Conservation (phyloP, 495 filamentous ascomycete species). For the Geoglossum glabrum region DNA sequence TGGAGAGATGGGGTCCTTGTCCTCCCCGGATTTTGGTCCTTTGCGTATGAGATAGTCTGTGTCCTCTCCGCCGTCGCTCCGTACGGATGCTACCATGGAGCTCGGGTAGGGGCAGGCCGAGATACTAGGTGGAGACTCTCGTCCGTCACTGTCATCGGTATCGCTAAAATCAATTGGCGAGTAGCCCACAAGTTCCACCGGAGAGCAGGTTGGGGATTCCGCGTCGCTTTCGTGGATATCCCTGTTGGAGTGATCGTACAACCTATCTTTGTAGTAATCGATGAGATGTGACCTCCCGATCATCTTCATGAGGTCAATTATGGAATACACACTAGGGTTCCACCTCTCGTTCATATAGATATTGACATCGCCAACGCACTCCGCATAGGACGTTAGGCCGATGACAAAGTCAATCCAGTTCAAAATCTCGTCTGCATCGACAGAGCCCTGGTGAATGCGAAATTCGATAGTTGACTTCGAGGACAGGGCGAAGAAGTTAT, state of each 20-base stretch:
- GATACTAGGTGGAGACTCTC: too few species aligned
- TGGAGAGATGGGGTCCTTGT: too few species aligned
- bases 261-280: background rate
- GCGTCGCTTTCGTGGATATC: background rate
- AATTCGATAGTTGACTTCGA: slow-evolving; percentile 21
- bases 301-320: background rate
- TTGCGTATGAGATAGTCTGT: too few species aligned
- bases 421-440: slow-evolving; percentile 15
- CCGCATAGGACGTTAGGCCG: slow-evolving; percentile 15
- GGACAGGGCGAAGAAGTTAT: background rate
- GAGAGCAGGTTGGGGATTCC: too few species aligned
- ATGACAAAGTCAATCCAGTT: slow-evolving; percentile 17
- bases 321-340: background rate
- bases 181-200: too few species aligned
- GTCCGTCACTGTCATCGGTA: too few species aligned
- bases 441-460: slow-evolving; percentile 19
- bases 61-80: too few species aligned
- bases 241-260: background rate
- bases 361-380: background rate
- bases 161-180: too few species aligned
- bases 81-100: too few species aligned
- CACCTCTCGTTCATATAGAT: background rate
- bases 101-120: too few species aligned
- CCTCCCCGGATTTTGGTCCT: too few species aligned
- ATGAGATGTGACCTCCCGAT: background rate